Evolutionary conservation across 139 green algal species (phyloP).

Genomic region (Parachlorella kessleri): DNA sequence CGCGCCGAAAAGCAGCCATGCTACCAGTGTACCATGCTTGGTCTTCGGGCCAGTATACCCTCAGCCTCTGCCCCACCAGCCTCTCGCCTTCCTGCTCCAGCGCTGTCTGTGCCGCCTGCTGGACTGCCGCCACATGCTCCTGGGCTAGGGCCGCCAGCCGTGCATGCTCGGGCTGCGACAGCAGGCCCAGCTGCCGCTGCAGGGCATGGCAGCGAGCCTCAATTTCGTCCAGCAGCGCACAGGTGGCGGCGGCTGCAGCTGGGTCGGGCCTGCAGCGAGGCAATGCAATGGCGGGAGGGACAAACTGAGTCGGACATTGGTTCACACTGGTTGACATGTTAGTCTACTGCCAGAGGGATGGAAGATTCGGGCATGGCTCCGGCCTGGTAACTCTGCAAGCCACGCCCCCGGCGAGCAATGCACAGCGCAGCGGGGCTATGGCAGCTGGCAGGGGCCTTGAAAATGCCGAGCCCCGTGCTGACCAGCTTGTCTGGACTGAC

Average conservation of each 20-base stretch:
- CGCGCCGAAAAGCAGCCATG: no score
- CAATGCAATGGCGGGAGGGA: background rate
- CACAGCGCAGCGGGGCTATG: no score
- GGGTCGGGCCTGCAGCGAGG: background rate
- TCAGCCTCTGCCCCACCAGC: no score
- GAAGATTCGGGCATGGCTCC: background rate
- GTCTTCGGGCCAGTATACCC: no score
- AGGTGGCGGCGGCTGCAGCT: background rate
- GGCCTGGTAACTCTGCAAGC: background rate
- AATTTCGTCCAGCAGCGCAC: conserved; percentile 22
- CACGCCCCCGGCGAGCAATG: background rate
- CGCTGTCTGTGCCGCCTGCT: no score
- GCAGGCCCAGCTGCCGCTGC: conserved; percentile 4
- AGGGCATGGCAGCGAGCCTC: conserved; percentile 3
- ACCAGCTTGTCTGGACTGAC: no score
- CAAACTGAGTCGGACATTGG: background rate
- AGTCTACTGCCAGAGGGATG: background rate
- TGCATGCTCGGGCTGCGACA: background rate
- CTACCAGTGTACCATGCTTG: no score
- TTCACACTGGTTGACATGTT: background rate
- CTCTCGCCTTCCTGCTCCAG: no score
- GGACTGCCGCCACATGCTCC: no score
- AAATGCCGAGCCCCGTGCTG: no score
- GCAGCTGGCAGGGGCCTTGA: no score
- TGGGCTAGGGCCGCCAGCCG: no score